Conservation (phyloP, 768 basidiomycete genomes). For the Dacryopinax spathularia region DNA sequence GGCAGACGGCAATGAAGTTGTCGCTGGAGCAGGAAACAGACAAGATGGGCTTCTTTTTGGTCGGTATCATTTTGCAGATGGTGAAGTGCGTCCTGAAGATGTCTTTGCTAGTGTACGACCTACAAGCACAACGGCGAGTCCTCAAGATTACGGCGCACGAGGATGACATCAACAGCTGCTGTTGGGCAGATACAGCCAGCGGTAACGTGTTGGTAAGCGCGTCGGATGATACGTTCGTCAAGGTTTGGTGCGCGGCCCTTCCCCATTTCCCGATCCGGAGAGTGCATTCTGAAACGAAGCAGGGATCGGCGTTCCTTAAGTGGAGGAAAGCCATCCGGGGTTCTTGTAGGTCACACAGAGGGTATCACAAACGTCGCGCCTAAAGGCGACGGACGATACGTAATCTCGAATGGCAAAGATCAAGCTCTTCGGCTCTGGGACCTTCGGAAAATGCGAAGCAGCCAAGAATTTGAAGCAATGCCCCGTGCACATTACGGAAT, state of each 20-base stretch:
- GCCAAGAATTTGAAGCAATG: conserved; percentile 47
- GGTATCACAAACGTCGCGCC: conserved; percentile 90
- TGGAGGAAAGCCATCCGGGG: conserved; percentile 67
- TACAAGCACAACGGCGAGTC: conserved; percentile 60
- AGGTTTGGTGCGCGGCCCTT: conserved; percentile 75
- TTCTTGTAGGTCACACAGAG: conserved; percentile 89
- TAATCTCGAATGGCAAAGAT: conserved; percentile 93
- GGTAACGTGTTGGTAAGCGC: conserved; percentile 92
- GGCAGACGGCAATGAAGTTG: conserved; percentile 86
- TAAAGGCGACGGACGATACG: conserved; percentile 90
- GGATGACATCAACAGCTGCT: conserved; percentile 89
- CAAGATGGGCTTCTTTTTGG: conserved; percentile 11
- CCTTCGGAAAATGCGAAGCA: conserved; percentile 77
- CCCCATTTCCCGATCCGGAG: neutral
- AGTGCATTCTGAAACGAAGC: neutral
- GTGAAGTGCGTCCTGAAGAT: conserved; percentile 11
- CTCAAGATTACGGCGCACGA: conserved; percentile 77
- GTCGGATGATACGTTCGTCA: conserved; percentile 86
- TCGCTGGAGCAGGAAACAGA: conserved; percentile 73
- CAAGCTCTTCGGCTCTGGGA: conserved; percentile 88
- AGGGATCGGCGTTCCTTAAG: conserved; percentile 42
- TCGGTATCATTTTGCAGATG: conserved; percentile 4
- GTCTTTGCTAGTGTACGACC: conserved; percentile 64
- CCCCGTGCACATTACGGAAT: conserved; percentile 40
- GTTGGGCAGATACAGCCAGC: conserved; percentile 85